Evolutionary conservation across 108 stramenopile genomes (phyloP).

Genomic region (Nitzschia palea): DNA sequence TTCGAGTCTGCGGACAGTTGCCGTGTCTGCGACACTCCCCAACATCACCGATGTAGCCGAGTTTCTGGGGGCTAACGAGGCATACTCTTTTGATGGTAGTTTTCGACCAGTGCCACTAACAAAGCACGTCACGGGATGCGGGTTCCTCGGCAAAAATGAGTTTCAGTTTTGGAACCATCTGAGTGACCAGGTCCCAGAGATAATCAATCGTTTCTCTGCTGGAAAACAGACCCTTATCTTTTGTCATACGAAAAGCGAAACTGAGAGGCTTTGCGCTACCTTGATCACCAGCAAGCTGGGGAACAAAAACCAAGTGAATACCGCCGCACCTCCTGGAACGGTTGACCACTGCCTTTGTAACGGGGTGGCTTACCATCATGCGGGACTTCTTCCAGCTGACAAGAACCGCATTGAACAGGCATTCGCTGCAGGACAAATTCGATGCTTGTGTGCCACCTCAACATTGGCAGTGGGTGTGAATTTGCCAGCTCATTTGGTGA

Average conservation of each 20-base stretch:
- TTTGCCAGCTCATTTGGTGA: slow-evolving; percentile 93
- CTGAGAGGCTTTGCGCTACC: slow-evolving; percentile 65
- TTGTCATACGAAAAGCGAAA: slow-evolving; percentile 93
- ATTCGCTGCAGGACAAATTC: slow-evolving; percentile 70
- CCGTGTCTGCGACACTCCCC: slow-evolving; percentile 94
- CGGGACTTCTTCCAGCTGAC: slow-evolving; percentile 71
- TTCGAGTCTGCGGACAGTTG: slow-evolving; percentile 82
- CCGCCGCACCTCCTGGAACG: slow-evolving; percentile 22
- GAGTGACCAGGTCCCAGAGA: slow-evolving; percentile 64
- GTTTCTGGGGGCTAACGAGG: slow-evolving; percentile 81
- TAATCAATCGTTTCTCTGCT: slow-evolving; percentile 72
- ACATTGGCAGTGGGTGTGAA: slow-evolving; percentile 98
- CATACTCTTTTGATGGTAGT: slow-evolving; percentile 82
- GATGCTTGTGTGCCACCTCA: slow-evolving; percentile 89
- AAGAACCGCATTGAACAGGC: slow-evolving; percentile 77
- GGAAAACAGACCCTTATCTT: slow-evolving; percentile 91
- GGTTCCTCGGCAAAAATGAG: slow-evolving; percentile 68
- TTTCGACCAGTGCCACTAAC: slow-evolving; percentile 92
- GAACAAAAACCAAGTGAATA: not conserved
- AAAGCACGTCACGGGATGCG: slow-evolving; percentile 69
- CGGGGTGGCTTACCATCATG: slow-evolving; percentile 92
- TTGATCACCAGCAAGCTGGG: slow-evolving; percentile 33
- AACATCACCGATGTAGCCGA: slow-evolving; percentile 90
- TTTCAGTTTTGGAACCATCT: slow-evolving; percentile 87
- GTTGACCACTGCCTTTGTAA: slow-evolving; percentile 62